phyloP scores from a whole-genome alignment of 257 asterid species.

The Rubia yunnanensis region DNA sequence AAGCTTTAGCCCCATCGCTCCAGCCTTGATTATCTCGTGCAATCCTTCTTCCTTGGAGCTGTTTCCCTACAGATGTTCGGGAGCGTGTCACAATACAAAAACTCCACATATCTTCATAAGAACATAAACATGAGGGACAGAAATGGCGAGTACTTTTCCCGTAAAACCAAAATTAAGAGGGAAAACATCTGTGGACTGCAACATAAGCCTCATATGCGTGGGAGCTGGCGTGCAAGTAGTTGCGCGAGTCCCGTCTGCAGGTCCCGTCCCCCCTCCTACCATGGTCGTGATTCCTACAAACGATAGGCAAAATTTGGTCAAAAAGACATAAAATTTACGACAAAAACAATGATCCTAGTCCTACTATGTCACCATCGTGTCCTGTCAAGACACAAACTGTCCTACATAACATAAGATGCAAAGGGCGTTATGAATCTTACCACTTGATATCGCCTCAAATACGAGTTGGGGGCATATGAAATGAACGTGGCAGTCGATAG shows the following conservation, averaged over 20 bases:
- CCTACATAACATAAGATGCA: neutral
- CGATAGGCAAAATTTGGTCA: neutral
- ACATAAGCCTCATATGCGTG: slow-evolving; percentile 78
- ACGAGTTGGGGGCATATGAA: slow-evolving; percentile 96
- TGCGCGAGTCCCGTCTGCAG: slow-evolving; percentile 95
- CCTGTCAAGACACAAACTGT: neutral
- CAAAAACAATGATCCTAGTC: too few relatives aligned
- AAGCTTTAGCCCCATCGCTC: slow-evolving; percentile 98
- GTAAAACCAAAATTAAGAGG: slow-evolving; percentile 98
- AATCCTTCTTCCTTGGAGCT: slow-evolving; percentile 63
- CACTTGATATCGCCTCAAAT: slow-evolving; percentile 87
- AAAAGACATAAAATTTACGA: neutral
- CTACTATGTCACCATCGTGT: neutral
- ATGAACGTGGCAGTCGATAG: slow-evolving; percentile 94
- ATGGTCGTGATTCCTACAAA: slow-evolving; percentile 72
- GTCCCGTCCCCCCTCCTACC: slow-evolving; percentile 99
- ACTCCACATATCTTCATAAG: neutral
- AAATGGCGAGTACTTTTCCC: slow-evolving; percentile 56
- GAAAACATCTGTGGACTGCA: slow-evolving; percentile 82
- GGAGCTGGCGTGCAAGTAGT: slow-evolving; percentile 95
- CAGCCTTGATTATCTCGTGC: slow-evolving; percentile 82
- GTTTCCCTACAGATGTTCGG: slow-evolving; percentile 54
- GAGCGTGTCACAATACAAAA: slow-evolving; percentile 10
- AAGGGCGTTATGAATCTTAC: slow-evolving; percentile 32
- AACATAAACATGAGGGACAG: neutral